phyloP scores from a whole-genome alignment of 1,139 yeast genomes.

The Blastobotrys ciferrii region DNA sequence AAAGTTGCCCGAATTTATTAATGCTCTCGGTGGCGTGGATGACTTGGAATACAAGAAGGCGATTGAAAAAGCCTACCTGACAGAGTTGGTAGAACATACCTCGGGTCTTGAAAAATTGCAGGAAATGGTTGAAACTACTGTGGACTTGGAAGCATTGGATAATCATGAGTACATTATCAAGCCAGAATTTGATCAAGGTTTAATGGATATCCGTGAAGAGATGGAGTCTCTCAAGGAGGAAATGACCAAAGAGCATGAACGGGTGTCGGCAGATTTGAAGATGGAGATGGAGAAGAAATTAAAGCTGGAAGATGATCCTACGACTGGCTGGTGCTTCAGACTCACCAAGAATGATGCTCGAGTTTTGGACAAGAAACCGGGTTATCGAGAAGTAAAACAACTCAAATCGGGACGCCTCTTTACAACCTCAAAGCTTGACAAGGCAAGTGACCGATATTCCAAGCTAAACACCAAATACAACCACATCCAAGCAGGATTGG shows the following conservation, averaged over 20 bases:
- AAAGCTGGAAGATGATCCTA: slow-evolving; percentile 80
- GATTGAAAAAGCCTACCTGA: slow-evolving; percentile 53
- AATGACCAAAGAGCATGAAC: slow-evolving; percentile 59
- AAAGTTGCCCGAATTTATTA: slow-evolving; percentile 65
- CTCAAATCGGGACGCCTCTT: slow-evolving; percentile 94
- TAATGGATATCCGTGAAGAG: slow-evolving; percentile 57
- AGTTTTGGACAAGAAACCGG: slow-evolving; percentile 59
- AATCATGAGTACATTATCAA: slow-evolving; percentile 77
- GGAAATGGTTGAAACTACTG: slow-evolving; percentile 88
- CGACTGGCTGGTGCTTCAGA: slow-evolving; percentile 92
- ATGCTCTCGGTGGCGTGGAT: slow-evolving; percentile 40
- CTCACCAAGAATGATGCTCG: slow-evolving; percentile 87
- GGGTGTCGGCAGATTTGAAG: slow-evolving; percentile 69
- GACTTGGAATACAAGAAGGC: slow-evolving; percentile 38
- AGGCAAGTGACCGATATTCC: slow-evolving; percentile 57
- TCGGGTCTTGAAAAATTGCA: slow-evolving; percentile 62
- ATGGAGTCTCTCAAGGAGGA: slow-evolving; percentile 54
- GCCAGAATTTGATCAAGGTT: slow-evolving; percentile 82
- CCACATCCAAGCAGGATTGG: slow-evolving; percentile 70
- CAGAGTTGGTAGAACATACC: slow-evolving; percentile 51
- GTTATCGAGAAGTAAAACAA: slow-evolving; percentile 77
- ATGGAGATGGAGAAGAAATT: slow-evolving; percentile 85
- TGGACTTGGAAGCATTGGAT: slow-evolving; percentile 79
- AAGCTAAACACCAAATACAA: slow-evolving; percentile 67
- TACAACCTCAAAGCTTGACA: slow-evolving; percentile 64